These are phyloP conservation scores for Prosopis cineraria DNA, from an alignment of 306 rosid species.

Conservation along the genomic window DNA sequence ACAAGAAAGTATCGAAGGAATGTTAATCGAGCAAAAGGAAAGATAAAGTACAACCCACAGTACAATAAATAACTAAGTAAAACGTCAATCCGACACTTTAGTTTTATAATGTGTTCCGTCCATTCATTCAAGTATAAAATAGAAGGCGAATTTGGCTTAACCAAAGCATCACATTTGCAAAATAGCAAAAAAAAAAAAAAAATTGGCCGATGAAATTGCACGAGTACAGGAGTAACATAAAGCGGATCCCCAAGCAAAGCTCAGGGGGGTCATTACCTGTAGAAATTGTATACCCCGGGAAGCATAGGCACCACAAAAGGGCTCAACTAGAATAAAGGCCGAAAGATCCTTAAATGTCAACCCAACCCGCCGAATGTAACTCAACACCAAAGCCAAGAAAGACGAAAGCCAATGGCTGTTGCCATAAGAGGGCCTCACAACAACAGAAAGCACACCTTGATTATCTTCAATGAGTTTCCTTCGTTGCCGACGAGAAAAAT, in stretches of 20 bases:
- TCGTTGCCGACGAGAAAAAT: constrained; percentile 50
- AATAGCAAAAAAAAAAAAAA: too few relatives aligned
- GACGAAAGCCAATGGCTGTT: constrained; percentile 28
- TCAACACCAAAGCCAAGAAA: constrained; percentile 53
- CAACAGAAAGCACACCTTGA: constrained; percentile 31
- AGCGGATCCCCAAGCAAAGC: not conserved
- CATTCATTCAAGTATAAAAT: not conserved
- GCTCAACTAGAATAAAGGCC: constrained; percentile 51
- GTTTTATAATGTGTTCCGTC: not conserved
- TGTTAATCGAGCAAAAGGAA: not conserved
- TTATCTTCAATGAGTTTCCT: constrained; percentile 33
- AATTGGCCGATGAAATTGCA: not conserved
- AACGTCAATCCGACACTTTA: not conserved
- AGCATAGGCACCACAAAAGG: constrained; percentile 42
- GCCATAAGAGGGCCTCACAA: constrained; percentile 30
- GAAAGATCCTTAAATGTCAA: constrained; percentile 51
- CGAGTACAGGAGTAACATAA: not conserved
- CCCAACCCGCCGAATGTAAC: constrained; percentile 36
- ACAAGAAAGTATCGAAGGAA: not conserved
- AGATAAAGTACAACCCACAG: not conserved
- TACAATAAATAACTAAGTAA: not conserved
- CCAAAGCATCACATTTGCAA: not conserved
- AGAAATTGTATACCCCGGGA: constrained; percentile 49
- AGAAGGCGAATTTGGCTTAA: not conserved
- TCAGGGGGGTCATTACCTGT: constrained; percentile 44